Evolutionary conservation across 257 asterid genomes (phyloP).

Genomic region (Plantago elongata): DNA sequence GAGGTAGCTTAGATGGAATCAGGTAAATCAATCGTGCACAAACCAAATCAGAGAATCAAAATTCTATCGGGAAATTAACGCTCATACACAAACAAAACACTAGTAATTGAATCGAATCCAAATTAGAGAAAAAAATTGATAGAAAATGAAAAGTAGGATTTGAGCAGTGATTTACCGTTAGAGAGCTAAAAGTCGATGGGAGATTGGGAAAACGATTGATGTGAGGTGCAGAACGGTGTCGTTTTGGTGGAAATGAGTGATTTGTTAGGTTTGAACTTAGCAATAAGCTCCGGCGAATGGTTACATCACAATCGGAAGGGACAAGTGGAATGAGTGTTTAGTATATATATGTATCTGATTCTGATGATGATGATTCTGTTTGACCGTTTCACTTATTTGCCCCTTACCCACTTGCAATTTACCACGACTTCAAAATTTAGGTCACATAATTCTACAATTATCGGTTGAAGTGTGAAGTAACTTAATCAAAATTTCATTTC

Average conservation of each 20-base stretch:
- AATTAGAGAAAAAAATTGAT: not conserved
- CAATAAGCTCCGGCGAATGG: slow-evolving; percentile 21
- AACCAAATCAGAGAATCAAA: slow-evolving; percentile 3
- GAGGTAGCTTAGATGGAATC: not conserved
- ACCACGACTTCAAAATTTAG: too few relatives aligned
- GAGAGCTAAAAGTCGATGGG: not conserved
- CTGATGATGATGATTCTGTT: slow-evolving; percentile 4
- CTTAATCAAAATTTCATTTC: too few relatives aligned
- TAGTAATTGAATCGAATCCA: slow-evolving; percentile 2
- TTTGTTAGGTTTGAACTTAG: not conserved
- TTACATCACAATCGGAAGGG: not conserved
- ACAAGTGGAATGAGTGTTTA: not conserved
- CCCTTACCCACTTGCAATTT: too few relatives aligned
- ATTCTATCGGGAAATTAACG: slow-evolving; percentile 14
- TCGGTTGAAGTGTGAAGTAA: too few relatives aligned
- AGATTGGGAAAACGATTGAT: not conserved
- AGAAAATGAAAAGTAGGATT: slow-evolving; percentile 2
- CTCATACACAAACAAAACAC: not conserved
- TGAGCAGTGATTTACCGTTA: slow-evolving; percentile 11
- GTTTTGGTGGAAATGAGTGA: not conserved
- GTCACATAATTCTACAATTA: too few relatives aligned
- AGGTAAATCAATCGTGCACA: not conserved
- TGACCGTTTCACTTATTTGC: slow-evolving; percentile 9
- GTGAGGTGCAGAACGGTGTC: slow-evolving; percentile 8
- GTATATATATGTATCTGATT: too few relatives aligned